These are phyloP conservation scores for Trichomonascaceae sp. DNA, from an alignment of 1,139 yeast genomes.

Conservation along the genomic window DNA sequence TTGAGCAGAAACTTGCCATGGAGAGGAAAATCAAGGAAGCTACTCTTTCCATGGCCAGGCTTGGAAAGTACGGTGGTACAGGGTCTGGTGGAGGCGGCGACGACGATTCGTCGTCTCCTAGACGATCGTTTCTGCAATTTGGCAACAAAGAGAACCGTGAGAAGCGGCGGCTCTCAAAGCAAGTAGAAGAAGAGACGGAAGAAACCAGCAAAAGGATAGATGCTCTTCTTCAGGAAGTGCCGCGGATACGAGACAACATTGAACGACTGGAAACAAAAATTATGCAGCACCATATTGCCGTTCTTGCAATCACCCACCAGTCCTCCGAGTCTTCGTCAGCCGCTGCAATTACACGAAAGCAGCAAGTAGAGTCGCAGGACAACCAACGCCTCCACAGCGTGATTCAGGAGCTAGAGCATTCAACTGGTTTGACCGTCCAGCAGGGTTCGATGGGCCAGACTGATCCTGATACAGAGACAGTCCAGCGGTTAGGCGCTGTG, in stretches of 20 bases:
- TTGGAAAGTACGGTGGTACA: conserved; percentile 10
- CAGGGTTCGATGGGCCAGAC: no score
- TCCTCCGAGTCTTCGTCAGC: conserved; percentile 14
- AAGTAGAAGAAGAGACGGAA: conserved; percentile 24
- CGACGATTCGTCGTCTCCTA: conserved; percentile 2
- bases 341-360: conserved; percentile 4
- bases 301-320: conserved; percentile 20
- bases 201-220: conserved; percentile 16
- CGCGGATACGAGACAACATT: conserved; percentile 13
- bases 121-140: conserved; percentile 12
- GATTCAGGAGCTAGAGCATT: no score
- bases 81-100: conserved; percentile 4
- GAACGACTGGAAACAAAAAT: conserved; percentile 14
- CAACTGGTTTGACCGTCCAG: no score
- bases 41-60: conserved; percentile 20
- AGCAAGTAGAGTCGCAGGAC: background rate
- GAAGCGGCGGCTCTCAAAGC: conserved; percentile 20
- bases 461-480: no score
- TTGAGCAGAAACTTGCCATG: conserved; percentile 19
- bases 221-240: conserved; percentile 13
- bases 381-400: no score
- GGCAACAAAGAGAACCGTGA: conserved; percentile 7
- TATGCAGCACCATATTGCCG: conserved; percentile 22
- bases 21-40: conserved; percentile 26
- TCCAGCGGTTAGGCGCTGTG: no score